A percentile compares a stretch with the other conserved stretches of the same genome.
phyloP scores from a whole-genome alignment of 2,329 filamentous ascomycete species.

The Colletotrichum sp. region DNA sequence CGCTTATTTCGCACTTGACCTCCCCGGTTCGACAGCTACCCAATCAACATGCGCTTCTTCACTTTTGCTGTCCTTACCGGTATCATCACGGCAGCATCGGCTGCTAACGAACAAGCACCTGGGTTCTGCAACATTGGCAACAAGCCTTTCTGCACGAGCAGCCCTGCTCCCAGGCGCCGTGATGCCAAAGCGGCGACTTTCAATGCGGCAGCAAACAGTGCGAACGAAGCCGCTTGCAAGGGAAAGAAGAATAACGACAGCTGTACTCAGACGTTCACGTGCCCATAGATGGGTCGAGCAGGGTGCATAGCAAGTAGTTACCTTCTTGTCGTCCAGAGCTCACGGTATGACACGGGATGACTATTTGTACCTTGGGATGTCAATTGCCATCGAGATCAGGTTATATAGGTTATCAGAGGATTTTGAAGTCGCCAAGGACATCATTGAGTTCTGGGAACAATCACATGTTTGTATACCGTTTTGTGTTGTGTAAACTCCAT shows the following conservation, averaged over 20 bases:
- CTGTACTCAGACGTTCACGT: background rate
- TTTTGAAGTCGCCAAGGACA: too few relatives aligned
- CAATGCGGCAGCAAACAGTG: background rate
- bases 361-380: too few relatives aligned
- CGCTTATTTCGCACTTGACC: background rate
- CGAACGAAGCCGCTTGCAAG: background rate
- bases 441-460: too few relatives aligned
- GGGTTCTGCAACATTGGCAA: background rate
- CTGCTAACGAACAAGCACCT: background rate
- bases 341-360: too few relatives aligned
- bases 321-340: too few relatives aligned
- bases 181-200: background rate
- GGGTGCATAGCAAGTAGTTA: too few relatives aligned
- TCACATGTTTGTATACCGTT: too few relatives aligned
- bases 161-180: background rate
- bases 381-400: too few relatives aligned
- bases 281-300: background rate
- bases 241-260: background rate
- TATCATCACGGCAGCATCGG: background rate
- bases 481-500: too few relatives aligned
- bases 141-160: background rate
- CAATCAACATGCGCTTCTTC: background rate
- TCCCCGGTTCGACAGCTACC: background rate
- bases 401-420: too few relatives aligned
- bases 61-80: background rate